These are phyloP conservation scores for Kewa caespitosa DNA, from an alignment of 179 eudicot genomes.

Conservation along the genomic window DNA sequence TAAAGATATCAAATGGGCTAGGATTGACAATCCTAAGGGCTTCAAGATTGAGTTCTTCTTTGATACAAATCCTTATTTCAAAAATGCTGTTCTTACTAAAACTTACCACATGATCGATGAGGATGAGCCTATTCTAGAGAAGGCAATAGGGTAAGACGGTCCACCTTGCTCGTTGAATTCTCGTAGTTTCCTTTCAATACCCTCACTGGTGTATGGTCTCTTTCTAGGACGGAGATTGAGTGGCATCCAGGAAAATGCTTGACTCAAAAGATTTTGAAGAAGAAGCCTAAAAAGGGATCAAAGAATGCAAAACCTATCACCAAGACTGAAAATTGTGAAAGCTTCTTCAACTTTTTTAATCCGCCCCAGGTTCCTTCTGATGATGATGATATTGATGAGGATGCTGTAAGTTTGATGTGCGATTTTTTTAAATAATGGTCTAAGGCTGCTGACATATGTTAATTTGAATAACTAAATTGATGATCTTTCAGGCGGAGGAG, in stretches of 20 bases:
- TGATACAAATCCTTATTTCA: conserved; percentile 76
- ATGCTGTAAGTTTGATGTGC: conserved; percentile 45
- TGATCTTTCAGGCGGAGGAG: conserved; percentile 70
- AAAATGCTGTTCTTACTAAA: conserved; percentile 73
- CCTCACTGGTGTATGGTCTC: not conserved
- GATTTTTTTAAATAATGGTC: not conserved
- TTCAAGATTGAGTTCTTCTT: conserved; percentile 89
- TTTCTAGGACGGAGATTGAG: conserved; percentile 77
- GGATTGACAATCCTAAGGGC: conserved; percentile 77
- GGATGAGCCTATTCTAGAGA: conserved; percentile 86
- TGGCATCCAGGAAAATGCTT: conserved; percentile 85
- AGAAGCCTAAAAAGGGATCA: conserved; percentile 84
- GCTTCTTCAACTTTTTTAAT: conserved; percentile 86
- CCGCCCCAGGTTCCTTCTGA: conserved; percentile 81
- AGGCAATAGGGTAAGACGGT: conserved; percentile 72
- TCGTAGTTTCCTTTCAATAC: not conserved
- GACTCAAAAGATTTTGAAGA: conserved; percentile 81
- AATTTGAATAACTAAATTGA: not conserved
- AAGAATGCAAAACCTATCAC: conserved; percentile 77
- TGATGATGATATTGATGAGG: conserved; percentile 79
- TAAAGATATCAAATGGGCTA: conserved; percentile 82
- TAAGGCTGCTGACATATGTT: not conserved
- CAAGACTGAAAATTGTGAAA: conserved; percentile 79
- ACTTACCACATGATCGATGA: conserved; percentile 93
- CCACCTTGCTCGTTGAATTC: not conserved